Evolutionary conservation across 768 basidiomycete genomes (phyloP).

Genomic region (Suillus bovinus): DNA sequence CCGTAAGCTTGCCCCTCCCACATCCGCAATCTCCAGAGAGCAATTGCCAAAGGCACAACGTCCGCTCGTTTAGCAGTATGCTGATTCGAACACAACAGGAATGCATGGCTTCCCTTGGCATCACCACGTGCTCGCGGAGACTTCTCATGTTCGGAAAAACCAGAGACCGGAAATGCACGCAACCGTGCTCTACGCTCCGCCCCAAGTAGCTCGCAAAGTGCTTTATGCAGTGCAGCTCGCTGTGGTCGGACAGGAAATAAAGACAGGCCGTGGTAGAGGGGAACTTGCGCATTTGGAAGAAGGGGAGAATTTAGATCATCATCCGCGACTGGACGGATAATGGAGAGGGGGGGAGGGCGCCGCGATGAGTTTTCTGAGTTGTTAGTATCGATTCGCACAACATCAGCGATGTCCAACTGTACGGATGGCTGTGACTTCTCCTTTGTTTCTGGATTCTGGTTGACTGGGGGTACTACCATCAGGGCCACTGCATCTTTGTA

Average conservation of each 20-base stretch:
- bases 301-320: conserved; percentile 18
- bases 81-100: conserved; percentile 57
- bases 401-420: conserved; percentile 8
- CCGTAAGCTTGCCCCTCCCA: conserved; percentile 57
- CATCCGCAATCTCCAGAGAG: conserved; percentile 79
- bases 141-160: background rate
- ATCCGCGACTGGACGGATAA: conserved; percentile 18
- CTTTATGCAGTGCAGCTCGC: conserved; percentile 55
- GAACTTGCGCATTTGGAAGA: conserved; percentile 43
- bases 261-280: conserved; percentile 65
- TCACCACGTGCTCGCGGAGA: conserved; percentile 24
- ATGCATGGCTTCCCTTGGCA: conserved; percentile 65
- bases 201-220: conserved; percentile 47
- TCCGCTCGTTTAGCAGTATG: conserved; percentile 56
- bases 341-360: conserved; percentile 29
- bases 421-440: conserved; percentile 41
- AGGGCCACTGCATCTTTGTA: conserved; percentile 62
- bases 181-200: conserved; percentile 43
- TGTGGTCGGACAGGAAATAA: conserved; percentile 65
- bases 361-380: background rate
- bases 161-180: conserved; percentile 2
- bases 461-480: conserved; percentile 66
- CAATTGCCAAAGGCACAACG: conserved; percentile 61
- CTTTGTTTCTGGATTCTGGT: conserved; percentile 50
- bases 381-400: background rate